Percentiles rank a stretch among this genome's conserved stretches.
Conservation (phyloP, 805 yeast genomes). For the Priceomyces castillae region DNA sequence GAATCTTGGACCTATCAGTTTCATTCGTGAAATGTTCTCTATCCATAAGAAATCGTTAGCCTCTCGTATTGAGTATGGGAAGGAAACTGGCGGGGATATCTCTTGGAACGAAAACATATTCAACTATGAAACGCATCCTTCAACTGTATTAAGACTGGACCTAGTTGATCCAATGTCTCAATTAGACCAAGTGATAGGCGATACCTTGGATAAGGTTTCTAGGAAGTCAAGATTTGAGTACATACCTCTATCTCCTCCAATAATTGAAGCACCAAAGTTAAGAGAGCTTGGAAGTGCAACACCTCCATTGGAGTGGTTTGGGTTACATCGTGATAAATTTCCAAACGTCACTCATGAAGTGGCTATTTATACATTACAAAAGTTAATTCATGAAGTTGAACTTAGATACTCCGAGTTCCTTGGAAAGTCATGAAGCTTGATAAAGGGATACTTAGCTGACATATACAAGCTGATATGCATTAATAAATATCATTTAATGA, state of each 20-base stretch:
- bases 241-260: slow-evolving; percentile 67
- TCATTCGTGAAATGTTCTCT: slow-evolving; percentile 89
- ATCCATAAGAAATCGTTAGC: slow-evolving; percentile 74
- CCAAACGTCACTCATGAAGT: slow-evolving; percentile 86
- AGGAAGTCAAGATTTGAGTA: slow-evolving; percentile 48
- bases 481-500: background rate
- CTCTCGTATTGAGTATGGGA: slow-evolving; percentile 47
- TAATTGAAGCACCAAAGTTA: slow-evolving; percentile 84
- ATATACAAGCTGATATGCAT: background rate
- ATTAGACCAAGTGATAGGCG: slow-evolving; percentile 37
- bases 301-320: slow-evolving; percentile 98
- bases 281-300: slow-evolving; percentile 95
- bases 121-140: slow-evolving; percentile 2
- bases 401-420: slow-evolving; percentile 47
- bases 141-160: slow-evolving; percentile 11
- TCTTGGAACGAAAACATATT: slow-evolving; percentile 14
- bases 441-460: background rate
- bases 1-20: slow-evolving; percentile 90
- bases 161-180: slow-evolving; percentile 18
- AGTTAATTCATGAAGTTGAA: slow-evolving; percentile 68
- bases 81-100: slow-evolving; percentile 15
- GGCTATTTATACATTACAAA: slow-evolving; percentile 70
- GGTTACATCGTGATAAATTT: slow-evolving; percentile 79
- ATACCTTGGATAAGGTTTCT: slow-evolving; percentile 37
- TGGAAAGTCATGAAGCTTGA: slow-evolving; percentile 37